These are phyloP conservation scores for Volvox africanus DNA, from an alignment of 139 green algal species.

Conservation along the genomic window DNA sequence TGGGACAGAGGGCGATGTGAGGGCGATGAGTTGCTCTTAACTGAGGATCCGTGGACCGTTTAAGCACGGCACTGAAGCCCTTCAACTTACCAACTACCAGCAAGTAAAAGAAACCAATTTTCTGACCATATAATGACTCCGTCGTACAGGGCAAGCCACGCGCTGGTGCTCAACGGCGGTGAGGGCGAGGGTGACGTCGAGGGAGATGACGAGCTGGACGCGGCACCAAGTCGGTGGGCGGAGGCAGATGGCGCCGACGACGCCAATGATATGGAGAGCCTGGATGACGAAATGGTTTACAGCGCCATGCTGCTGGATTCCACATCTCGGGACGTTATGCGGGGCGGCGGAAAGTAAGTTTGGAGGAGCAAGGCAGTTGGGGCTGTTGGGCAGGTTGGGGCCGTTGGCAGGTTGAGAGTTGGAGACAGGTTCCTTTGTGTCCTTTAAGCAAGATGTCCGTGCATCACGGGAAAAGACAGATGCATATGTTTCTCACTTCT, in stretches of 20 bases:
- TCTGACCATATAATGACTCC: too few relatives aligned
- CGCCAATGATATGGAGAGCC: background rate
- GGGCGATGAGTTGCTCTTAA: too few relatives aligned
- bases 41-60: too few relatives aligned
- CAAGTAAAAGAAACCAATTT: too few relatives aligned
- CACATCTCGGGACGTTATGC: background rate
- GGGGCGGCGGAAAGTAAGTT: background rate
- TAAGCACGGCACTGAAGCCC: too few relatives aligned
- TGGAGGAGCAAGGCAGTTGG: background rate
- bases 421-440: too few relatives aligned
- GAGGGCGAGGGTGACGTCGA: conserved; percentile 18
- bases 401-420: too few relatives aligned
- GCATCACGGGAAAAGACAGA: background rate
- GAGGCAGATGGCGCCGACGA: conserved; percentile 30
- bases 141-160: background rate
- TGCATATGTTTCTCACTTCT: background rate
- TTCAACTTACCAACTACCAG: too few relatives aligned
- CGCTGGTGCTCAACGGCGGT: conserved; percentile 10
- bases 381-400: background rate
- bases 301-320: conserved; percentile 9
- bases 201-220: conserved; percentile 6
- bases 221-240: conserved; percentile 1
- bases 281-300: conserved; percentile 14
- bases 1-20: too few relatives aligned
- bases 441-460: too few relatives aligned